Evolutionary conservation across 768 basidiomycete species (phyloP), one percentile per base, ranked within the genome.

Genomic region (Suillus variegatus): DNA sequence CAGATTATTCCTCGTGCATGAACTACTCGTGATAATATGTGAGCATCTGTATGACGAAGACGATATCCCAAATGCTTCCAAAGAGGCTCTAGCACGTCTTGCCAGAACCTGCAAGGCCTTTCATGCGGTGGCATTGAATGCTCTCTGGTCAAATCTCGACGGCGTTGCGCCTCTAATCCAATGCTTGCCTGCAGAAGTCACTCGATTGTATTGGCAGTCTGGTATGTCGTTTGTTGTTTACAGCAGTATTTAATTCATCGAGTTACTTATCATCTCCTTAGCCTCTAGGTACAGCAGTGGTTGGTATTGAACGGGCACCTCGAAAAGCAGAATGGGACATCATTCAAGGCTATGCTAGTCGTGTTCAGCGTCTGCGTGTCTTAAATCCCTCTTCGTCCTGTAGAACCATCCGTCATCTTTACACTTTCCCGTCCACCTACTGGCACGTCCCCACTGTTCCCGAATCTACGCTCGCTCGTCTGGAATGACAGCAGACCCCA

Each of bases 51-150:
- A n/a, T 36, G 54, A 56, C 0, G 54, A 56, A 20, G 54, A 56
- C 13, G 54, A 56, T 56, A n/a, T 35, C 35, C 32, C 35, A 36
- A 13, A 7, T 2, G 22, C n/a, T 8, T 66, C 64, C 28, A 54
- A 54, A 54, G 28, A 1, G 61, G 52, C 52, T 20, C 52, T 76
- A 10, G 75, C 70, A 32, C 61, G 62, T 25, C 63, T 75, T 12
- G 74, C 74, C 2, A 68, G 74, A 58, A 71, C 72, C 8, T 77
- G 74, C 62, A 66, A 66, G 2, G 66, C 71, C 5, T 74, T 75
- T 46, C 67, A 64, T 49, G 43, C 55, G 9, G 49, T 62, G 3
- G 72, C 75, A 13, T 68, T 75, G 28, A 72, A 75, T 61, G 64
- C 66, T 3, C 28, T 75, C 43, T 77, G 75, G 75, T 65, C 43